phyloP scores from a whole-genome alignment of 2,329 filamentous ascomycete species.

The Ciborinia camelliae region DNA sequence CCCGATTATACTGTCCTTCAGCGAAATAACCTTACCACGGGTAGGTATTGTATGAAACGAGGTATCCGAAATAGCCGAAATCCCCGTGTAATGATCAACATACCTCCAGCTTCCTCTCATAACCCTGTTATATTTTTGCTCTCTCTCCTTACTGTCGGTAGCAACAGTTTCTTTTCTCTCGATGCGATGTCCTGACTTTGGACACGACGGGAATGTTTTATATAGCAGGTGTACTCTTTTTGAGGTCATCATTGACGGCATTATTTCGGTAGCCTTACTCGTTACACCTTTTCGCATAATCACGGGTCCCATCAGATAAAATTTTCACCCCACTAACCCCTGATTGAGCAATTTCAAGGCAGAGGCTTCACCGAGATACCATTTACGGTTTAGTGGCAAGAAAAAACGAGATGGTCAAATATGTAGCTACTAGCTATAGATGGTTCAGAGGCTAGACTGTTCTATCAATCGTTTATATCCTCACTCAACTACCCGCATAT shows the following conservation, averaged over 20 bases:
- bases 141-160: background rate
- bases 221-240: no score
- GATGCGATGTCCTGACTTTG: background rate
- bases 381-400: background rate
- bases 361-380: background rate
- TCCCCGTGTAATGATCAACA: background rate
- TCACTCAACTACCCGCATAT: background rate
- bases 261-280: conserved; percentile 13
- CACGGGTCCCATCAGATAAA: conserved; percentile 7
- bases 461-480: background rate
- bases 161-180: background rate
- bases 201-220: background rate
- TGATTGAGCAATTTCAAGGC: conserved; percentile 1
- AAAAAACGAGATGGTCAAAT: background rate
- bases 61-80: background rate
- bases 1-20: background rate
- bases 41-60: background rate
- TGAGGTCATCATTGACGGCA: background rate
- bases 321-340: conserved; percentile 5
- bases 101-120: no score
- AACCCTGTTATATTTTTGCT: background rate
- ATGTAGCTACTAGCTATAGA: no score
- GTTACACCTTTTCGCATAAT: background rate
- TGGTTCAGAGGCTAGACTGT: background rate
- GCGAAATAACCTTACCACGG: no score